Conservation (phyloP, 108 stramenopile genomes). For the Cyclostephanos invisitatus region DNA sequence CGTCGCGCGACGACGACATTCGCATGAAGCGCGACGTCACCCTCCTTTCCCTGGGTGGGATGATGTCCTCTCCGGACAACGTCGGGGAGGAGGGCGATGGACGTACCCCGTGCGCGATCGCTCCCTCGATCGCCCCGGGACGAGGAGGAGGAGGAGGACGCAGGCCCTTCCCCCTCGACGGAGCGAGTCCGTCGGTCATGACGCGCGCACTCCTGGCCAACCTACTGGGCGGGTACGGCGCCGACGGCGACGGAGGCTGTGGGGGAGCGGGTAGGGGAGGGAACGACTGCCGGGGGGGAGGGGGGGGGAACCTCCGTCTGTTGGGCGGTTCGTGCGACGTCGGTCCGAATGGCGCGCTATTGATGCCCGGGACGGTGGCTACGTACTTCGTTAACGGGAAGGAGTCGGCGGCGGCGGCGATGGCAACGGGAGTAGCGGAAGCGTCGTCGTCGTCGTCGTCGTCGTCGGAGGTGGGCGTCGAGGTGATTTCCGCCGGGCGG, state of each 20-base stretch:
- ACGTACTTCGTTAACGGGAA: conserved; percentile 25
- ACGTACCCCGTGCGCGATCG: too few species aligned
- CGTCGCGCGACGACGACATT: too few species aligned
- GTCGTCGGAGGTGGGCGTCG: conserved; percentile 17
- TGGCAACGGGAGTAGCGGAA: background rate
- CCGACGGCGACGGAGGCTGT: background rate
- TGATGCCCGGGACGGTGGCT: conserved; percentile 54
- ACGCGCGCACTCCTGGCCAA: conserved; percentile 34
- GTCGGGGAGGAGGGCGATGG: too few species aligned
- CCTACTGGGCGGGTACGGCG: conserved; percentile 26
- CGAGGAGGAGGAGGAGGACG: too few species aligned
- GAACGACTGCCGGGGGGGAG: background rate
- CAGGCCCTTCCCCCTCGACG: background rate
- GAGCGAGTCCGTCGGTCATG: conserved; percentile 25
- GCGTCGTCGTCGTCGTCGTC: background rate
- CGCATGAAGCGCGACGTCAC: conserved; percentile 21
- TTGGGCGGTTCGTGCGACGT: conserved; percentile 50
- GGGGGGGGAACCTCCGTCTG: conserved; percentile 22
- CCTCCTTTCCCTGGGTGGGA: conserved; percentile 34
- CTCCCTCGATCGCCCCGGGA: too few species aligned
- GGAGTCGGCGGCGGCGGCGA: background rate
- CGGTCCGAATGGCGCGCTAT: conserved; percentile 53
- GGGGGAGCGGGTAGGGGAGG: background rate
- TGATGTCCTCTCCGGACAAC: conserved; percentile 18
- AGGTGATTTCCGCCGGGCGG: conserved; percentile 39